Percentiles rank a stretch among this genome's conserved stretches.
These are phyloP conservation scores for Linnemannia elongata DNA, from an alignment of 192 early-diverging fungal species.

Conservation along the genomic window DNA sequence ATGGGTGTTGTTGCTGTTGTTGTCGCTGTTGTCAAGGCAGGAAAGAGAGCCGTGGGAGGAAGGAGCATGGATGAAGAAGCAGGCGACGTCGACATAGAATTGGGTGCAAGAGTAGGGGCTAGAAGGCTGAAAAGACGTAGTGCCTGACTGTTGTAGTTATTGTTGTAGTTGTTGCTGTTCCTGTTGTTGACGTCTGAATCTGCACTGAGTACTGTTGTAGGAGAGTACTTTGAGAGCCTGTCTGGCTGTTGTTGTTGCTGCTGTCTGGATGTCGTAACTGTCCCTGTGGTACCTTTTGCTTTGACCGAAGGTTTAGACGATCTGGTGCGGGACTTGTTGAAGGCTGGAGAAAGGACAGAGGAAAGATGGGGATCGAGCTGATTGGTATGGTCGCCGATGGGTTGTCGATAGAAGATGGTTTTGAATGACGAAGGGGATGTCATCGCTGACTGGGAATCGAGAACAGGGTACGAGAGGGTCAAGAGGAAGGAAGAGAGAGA, in stretches of 20 bases:
- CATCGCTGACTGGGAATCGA: neutral
- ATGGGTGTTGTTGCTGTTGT: neutral
- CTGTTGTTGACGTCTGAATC: neutral
- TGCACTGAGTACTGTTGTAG: neutral
- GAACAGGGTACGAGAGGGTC: neutral
- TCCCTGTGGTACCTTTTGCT: neutral
- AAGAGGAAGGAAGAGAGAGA: neutral
- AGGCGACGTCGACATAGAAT: neutral
- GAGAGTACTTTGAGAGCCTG: neutral
- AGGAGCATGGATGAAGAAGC: slow-evolving; percentile 11
- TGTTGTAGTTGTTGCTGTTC: neutral
- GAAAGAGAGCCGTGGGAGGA: slow-evolving; percentile 8
- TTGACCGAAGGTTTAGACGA: slow-evolving; percentile 14
- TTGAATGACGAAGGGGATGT: slow-evolving; percentile 13
- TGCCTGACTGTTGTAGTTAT: neutral
- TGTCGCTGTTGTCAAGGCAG: neutral
- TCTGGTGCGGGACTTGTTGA: neutral
- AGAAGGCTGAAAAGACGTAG: slow-evolving; percentile 1
- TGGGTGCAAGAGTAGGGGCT: neutral
- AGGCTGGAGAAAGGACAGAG: too few species aligned
- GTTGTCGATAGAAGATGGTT: slow-evolving; percentile 9
- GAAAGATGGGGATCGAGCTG: neutral
- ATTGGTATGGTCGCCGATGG: neutral
- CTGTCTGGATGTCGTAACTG: neutral
- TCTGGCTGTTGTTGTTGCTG: neutral